Conservation (phyloP, 352 stramenopile genomes). For the Pilasporangium apinafurcum region DNA sequence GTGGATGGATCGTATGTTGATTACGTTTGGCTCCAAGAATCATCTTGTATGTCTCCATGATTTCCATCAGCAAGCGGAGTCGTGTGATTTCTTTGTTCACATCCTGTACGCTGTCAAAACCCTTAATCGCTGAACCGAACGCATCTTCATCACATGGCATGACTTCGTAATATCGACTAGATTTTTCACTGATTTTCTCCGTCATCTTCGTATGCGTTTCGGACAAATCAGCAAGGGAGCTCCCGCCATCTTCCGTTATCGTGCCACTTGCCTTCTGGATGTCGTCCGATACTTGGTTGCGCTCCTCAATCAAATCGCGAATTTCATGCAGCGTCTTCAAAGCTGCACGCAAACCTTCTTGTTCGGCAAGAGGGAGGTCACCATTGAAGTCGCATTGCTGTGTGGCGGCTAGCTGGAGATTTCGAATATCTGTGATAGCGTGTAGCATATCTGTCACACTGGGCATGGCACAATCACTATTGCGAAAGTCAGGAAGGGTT, state of each 20-base stretch:
- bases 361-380: slow-evolving; percentile 54
- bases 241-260: slow-evolving; percentile 33
- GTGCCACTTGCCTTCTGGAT: slow-evolving; percentile 38
- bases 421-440: slow-evolving; percentile 67
- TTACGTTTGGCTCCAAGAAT: slow-evolving; percentile 48
- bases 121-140: slow-evolving; percentile 47
- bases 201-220: slow-evolving; percentile 40
- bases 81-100: slow-evolving; percentile 69
- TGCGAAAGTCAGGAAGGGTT: slow-evolving; percentile 23
- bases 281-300: slow-evolving; percentile 38
- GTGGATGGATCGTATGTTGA: slow-evolving; percentile 29
- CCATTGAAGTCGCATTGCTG: slow-evolving; percentile 40
- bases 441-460: slow-evolving; percentile 46
- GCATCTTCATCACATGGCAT: slow-evolving; percentile 70
- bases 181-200: slow-evolving; percentile 63
- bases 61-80: slow-evolving; percentile 52
- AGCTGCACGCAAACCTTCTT: slow-evolving; percentile 39
- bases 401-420: slow-evolving; percentile 56
- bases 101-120: slow-evolving; percentile 43
- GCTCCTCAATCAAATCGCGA: slow-evolving; percentile 36
- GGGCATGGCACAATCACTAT: slow-evolving; percentile 12
- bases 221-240: slow-evolving; percentile 34
- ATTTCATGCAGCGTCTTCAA: slow-evolving; percentile 45
- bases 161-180: slow-evolving; percentile 74
- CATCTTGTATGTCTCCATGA: slow-evolving; percentile 78